Conservation (phyloP, 805 yeast genomes). For the Starmerella potacharoeniae region DNA sequence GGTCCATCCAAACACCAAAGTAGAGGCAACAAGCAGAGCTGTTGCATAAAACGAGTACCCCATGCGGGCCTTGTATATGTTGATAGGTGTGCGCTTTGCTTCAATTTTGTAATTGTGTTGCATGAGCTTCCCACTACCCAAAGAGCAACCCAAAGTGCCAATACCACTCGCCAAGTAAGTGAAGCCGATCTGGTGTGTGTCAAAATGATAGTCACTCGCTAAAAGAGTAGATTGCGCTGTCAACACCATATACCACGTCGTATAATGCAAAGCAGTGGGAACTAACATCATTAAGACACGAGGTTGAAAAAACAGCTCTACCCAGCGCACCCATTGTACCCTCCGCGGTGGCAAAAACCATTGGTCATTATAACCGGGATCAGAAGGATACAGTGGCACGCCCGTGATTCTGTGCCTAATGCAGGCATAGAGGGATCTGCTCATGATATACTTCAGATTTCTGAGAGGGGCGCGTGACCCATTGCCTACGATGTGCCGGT, state of each 20-base stretch:
- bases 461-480: conserved; percentile 42
- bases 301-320: conserved; percentile 36
- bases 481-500: conserved; percentile 61
- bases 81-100: conserved; percentile 18
- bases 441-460: conserved; percentile 2
- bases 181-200: conserved; percentile 50
- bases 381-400: conserved; percentile 19
- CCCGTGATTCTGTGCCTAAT: conserved; percentile 19
- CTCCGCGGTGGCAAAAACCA: conserved; percentile 20
- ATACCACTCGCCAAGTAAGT: conserved; percentile 67
- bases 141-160: conserved; percentile 51
- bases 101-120: conserved; percentile 39
- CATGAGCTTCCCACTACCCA: conserved; percentile 45
- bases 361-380: conserved; percentile 17
- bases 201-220: conserved; percentile 38
- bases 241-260: conserved; percentile 61
- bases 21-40: conserved; percentile 31
- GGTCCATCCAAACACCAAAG: conserved; percentile 65
- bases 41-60: conserved; percentile 38
- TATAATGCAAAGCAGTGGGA: conserved; percentile 52
- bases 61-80: conserved; percentile 44
- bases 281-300: conserved; percentile 41
- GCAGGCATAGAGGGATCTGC: conserved; percentile 23
- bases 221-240: conserved; percentile 53
- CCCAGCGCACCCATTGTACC: conserved; percentile 24